Evolutionary conservation across 176 grass and related monocot genomes (phyloP), one percentile per base, ranked within the genome.

Genomic region (Bromus sterilis): DNA sequence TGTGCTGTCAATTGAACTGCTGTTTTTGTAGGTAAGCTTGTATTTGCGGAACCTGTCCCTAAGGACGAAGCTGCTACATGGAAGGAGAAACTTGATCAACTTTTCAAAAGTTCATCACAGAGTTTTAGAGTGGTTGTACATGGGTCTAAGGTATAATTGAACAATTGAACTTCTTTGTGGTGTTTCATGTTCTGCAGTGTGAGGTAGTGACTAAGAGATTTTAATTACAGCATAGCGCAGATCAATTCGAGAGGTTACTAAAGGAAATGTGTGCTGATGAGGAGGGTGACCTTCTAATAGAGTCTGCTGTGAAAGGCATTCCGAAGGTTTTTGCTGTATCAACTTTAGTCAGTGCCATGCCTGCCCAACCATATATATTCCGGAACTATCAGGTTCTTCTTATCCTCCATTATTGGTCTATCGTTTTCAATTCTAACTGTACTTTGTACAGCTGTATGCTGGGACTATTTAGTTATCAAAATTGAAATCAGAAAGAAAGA

Each of bases 91-190:
- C 28, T 98, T 71, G 95, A 98, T 82, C 95, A 95, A 82, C 88
- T 98, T 58, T 98, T 92, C 78, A 98, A 98, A 89, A 98, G 95
- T 89, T 98, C 95, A 11, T 98, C 92, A 42, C 95, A 95, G 69
- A 98, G 90, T 83, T 98, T 98, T 79, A 87, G 95, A 91, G 95
- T 98, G 66, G 95, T 98, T 85, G 95, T 98, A 62, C 95, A 98
- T 86, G 95, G 95, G 37, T 98, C 95, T 14, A 98, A 98, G 86
- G 95, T 98, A 90, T 55, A 66, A 48, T 77, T 81, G n/a, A 76
- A 32, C 9, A 30, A 66, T 81, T 75, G 65, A 71, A 77, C 23
- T 57, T 63, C 2, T 35, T 5, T 80, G 30, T 86, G 25, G 5
- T 35, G 42, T 71, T 75, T 78, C 29, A 63, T 80, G 73, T 56